Evolutionary conservation across 306 rosid genomes (phyloP), one percentile per base, ranked within the genome.

Genomic region (Prunus mume): DNA sequence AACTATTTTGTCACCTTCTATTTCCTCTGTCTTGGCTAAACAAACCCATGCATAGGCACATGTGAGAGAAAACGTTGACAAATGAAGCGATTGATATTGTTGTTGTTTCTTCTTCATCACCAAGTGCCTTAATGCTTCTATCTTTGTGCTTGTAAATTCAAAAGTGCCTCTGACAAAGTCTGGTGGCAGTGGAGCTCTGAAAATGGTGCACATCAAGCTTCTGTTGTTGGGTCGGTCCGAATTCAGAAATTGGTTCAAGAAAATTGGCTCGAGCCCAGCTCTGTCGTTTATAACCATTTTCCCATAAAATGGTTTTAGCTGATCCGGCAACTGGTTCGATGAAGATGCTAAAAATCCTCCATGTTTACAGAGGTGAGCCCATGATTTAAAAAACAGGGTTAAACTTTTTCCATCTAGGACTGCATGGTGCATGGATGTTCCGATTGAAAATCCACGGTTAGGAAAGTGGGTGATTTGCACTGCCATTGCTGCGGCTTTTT

Each of bases 241-340:
- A 7, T 41, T 9, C 69, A 61, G 22, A 76, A 47, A 78, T 0
- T 2, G 1, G 0, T 28, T 32, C 0, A 20, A 2, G 30, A 41
- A 82, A 5, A 12, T 2, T 12, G 2, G 2, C 0, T 24, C 76
- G 2, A 78, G 41, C 9, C 78, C 68, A 8, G 1, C 46, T 10
- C 81, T 54, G 34, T 68, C 71, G 3, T 79, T 61, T 73, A 89
- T 64, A 1, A 73, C 68, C 1, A 65, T 55, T 66, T 85, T 72
- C 28, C 81, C 89, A 20, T 52, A 74, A n/a, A 43, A 55, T 0
- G 91, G 93, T 9, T 82, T 68, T 28, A 28, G 30, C 30, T 28
- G 4, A 27, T 27, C 25, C 25, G 25, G 25, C 25, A 24, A 24
- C 25, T 24, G 25, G 25, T 24, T 24, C 25, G 25, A 24, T 24